Percentiles rank a stretch among this genome's conserved stretches.
These are phyloP conservation scores for Saccharomycopsis schoenii DNA, from an alignment of 805 yeast genomes.

Conservation along the genomic window DNA sequence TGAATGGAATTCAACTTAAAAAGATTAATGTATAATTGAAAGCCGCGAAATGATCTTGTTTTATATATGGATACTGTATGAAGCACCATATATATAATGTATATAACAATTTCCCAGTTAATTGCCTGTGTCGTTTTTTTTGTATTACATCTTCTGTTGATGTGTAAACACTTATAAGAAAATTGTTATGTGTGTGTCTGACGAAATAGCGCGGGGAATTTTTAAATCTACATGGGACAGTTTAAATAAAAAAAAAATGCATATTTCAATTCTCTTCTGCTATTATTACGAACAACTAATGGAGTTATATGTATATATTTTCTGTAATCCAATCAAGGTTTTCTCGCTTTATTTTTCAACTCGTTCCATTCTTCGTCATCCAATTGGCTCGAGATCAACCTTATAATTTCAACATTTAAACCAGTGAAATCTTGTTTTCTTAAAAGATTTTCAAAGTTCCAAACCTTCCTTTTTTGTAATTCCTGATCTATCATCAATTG, in stretches of 20 bases:
- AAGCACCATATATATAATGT: too few species aligned
- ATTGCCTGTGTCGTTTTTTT: too few species aligned
- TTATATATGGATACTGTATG: too few species aligned
- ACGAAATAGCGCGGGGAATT: not conserved
- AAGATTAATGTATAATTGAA: not conserved
- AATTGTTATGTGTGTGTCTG: not conserved
- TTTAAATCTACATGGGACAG: not conserved
- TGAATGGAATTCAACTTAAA: not conserved
- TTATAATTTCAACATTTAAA: constrained; percentile 36
- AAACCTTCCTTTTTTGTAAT: constrained; percentile 35
- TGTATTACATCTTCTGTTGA: too few species aligned
- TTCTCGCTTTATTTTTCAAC: constrained; percentile 5
- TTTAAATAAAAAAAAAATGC: not conserved
- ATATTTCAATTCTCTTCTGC: not conserved
- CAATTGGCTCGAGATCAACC: constrained; percentile 29
- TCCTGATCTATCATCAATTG: constrained; percentile 31
- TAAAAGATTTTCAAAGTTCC: constrained; percentile 46
- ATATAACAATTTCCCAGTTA: too few species aligned
- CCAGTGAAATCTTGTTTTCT: constrained; percentile 47
- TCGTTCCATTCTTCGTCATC: constrained; percentile 33
- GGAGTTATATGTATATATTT: not conserved
- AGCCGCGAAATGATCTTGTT: too few species aligned
- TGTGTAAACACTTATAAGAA: not conserved
- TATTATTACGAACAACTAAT: not conserved
- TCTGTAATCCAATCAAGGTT: too few species aligned